These are phyloP conservation scores for Yamadazyma taylorii DNA, from an alignment of 1,139 yeast species.

Conservation along the genomic window DNA sequence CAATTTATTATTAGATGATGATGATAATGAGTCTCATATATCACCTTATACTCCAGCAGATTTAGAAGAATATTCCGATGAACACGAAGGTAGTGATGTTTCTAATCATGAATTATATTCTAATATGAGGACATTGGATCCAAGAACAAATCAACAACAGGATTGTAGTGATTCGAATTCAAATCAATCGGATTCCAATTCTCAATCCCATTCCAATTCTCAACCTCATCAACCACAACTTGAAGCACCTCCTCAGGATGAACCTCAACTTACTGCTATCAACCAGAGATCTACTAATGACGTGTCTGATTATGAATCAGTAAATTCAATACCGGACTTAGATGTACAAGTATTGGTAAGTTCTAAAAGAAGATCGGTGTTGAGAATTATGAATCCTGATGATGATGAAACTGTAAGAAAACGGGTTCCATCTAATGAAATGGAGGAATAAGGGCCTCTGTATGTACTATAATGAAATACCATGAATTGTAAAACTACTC, in stretches of 20 bases:
- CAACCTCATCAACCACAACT: too few relatives aligned
- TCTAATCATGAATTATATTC: background rate
- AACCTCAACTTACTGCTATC: too few relatives aligned
- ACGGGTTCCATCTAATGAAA: conserved; percentile 32
- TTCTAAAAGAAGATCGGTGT: conserved; percentile 61
- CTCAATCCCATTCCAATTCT: too few relatives aligned
- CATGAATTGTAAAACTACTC: too few relatives aligned
- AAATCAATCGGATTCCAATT: too few relatives aligned
- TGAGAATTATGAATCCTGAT: conserved; percentile 69
- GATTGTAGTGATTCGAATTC: too few relatives aligned
- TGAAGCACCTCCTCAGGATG: too few relatives aligned
- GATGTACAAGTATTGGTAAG: conserved; percentile 78
- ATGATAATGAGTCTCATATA: conserved; percentile 14
- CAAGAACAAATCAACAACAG: too few relatives aligned
- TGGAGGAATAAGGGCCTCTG: background rate
- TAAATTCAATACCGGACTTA: conserved; percentile 30
- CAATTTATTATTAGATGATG: conserved; percentile 14
- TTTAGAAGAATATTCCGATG: conserved; percentile 14
- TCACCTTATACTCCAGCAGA: conserved; percentile 7
- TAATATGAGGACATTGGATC: background rate
- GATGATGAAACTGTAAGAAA: conserved; percentile 21
- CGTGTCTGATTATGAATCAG: conserved; percentile 10
- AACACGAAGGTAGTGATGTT: background rate
- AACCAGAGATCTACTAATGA: conserved; percentile 2
- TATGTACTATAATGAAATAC: too few relatives aligned